Evolutionary conservation across 2,329 filamentous ascomycete genomes (phyloP), one percentile per base, ranked within the genome.

Genomic region (Alternaria triticimaculans): DNA sequence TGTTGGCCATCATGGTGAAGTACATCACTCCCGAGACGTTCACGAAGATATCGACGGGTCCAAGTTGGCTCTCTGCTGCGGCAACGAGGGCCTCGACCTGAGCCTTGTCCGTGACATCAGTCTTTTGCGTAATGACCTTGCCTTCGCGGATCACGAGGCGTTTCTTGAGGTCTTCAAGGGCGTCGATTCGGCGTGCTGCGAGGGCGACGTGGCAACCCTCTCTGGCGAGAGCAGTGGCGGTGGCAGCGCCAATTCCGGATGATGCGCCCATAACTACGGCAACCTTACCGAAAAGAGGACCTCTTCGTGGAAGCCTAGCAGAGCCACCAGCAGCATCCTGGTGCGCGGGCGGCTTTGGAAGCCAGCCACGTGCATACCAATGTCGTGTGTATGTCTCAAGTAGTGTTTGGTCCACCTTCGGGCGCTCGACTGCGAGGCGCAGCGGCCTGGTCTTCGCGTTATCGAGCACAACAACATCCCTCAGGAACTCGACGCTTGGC

Each of bases 11-110:
- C 89, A 94, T 89, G 58, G 92, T 94, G 81, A 89, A 95, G 82
- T 95, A 95, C 92, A 95, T 95, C 76, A 95, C 92, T 37, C 92
- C 92, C 0, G 92, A 92, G 73, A 91, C 93, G 44, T 89, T 89
- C 54, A 95, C 88, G n/a, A 95, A 86, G 55, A 94, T 92, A 76
- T 95, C 92, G 48, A 94, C 84, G 0, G 89, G 87, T 0, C 92
- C 92, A 0, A 94, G 88, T 69, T 89, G 82, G 49, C 87, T 84
- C 25, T 82, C 82, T 1, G 90, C 84, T 0, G 86, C 83, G 4
- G 81, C 79, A 64, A 94, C 83, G 4, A 95, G 87, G 0, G 85
- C 84, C 70, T 91, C 87, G 6, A 94, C 90, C 71, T 94, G 86
- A 5, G 80, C 78, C 64, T 84, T 86, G 72, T 88, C 84, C 0